Percentiles rank a stretch among this genome's conserved stretches.
Conservation (phyloP, 2,329 filamentous ascomycete genomes). For the Alternaria triticina region DNA sequence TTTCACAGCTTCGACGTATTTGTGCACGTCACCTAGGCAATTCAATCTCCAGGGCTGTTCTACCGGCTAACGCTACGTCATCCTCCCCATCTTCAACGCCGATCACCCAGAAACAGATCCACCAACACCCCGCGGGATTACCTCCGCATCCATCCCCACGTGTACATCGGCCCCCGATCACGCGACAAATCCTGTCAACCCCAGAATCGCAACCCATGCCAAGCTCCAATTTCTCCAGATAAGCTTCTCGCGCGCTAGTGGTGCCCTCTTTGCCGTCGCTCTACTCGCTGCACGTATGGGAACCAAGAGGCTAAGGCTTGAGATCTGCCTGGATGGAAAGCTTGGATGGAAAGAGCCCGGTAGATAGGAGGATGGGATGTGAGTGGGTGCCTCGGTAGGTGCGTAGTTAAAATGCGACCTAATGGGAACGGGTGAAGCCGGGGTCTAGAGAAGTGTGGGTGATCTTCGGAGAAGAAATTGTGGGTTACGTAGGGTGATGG, state of each 20-base stretch:
- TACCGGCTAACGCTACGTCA: not conserved
- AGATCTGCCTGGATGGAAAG: not conserved
- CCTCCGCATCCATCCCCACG: not conserved
- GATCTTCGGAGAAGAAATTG: not conserved
- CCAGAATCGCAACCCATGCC: not conserved
- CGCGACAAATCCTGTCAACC: not conserved
- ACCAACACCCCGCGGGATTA: not conserved
- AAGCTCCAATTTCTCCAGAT: conserved; percentile 1
- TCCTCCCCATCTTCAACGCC: not conserved
- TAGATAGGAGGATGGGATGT: not conserved
- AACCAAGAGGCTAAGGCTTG: conserved; percentile 1
- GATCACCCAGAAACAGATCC: not conserved
- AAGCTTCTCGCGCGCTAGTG: conserved; percentile 11
- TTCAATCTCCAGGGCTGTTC: too few species aligned
- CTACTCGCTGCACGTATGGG: not conserved
- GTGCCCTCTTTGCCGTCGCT: not conserved
- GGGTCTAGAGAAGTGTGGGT: not conserved
- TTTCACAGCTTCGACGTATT: too few species aligned
- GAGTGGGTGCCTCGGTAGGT: not conserved
- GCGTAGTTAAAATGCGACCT: too few species aligned
- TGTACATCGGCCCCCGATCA: not conserved
- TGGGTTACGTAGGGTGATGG: not conserved
- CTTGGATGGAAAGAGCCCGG: not conserved
- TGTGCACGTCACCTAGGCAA: too few species aligned
- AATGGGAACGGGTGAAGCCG: not conserved